A percentile compares a stretch with the other conserved stretches of the same genome.
These are phyloP conservation scores for Collybia nuda DNA, from an alignment of 768 basidiomycete genomes.

Conservation along the genomic window DNA sequence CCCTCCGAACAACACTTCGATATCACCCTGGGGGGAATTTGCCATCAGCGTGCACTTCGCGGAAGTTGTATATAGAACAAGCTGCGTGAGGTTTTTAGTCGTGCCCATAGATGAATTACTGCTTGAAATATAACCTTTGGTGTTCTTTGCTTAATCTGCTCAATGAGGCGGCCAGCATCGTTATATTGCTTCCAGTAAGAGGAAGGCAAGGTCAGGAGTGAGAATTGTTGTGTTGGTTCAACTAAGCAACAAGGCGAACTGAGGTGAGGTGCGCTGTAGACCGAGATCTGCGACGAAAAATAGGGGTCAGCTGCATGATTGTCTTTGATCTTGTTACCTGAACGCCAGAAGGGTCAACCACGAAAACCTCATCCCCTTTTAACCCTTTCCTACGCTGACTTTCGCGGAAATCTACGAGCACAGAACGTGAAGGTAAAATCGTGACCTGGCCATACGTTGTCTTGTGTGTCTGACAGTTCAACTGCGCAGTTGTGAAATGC, in stretches of 20 bases:
- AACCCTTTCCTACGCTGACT: conserved; percentile 45
- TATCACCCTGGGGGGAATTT: conserved; percentile 45
- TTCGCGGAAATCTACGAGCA: conserved; percentile 60
- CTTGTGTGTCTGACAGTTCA: conserved; percentile 45
- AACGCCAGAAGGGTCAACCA: conserved; percentile 37
- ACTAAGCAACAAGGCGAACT: conserved; percentile 49
- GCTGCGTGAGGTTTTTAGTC: conserved; percentile 22
- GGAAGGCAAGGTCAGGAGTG: conserved; percentile 35
- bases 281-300: conserved; percentile 32
- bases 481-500: conserved; percentile 32
- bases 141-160: conserved; percentile 51
- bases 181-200: conserved; percentile 45
- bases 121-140: conserved; percentile 38
- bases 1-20: conserved; percentile 37
- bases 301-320: not conserved
- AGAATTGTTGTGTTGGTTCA: conserved; percentile 37
- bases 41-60: conserved; percentile 52
- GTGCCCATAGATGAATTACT: too few relatives aligned
- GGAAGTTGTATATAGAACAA: conserved; percentile 36
- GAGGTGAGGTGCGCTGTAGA: conserved; percentile 49
- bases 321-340: conserved; percentile 25
- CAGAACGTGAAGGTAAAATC: conserved; percentile 45
- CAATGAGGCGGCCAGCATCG: conserved; percentile 41
- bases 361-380: conserved; percentile 45
- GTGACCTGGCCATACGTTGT: conserved; percentile 45